Base-by-base conservation (phyloP, 441 rosid species). In the Erysimum pusillum region DNA sequence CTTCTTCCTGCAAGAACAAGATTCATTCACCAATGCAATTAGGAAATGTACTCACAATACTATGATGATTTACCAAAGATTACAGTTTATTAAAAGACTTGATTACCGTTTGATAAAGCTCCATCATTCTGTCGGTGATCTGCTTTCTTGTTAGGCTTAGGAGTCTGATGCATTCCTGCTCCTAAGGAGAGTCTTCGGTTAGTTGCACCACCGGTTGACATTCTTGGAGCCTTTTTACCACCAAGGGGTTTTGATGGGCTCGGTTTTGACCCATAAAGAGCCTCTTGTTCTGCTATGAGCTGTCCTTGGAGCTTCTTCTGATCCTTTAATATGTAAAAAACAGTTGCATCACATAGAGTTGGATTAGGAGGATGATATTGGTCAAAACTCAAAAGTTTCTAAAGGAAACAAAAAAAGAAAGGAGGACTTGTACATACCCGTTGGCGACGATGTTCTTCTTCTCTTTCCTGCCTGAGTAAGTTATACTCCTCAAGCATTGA, bases 401-500 rank as follows among this genome's bases (percentile, higher is more conserved):
- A 31, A 63, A 20, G 34, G 57, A 11, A 58, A 44, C 14, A 60
- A 4, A 59, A 22, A 64, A 36, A 36, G 49, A 67, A 66, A 46
- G 20, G 12, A 51, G 32, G 32, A 49, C n/a, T 45, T 69, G 41
- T 66, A 32, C 71, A 44, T 93, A 96, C 98, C 80, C 98, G 79
- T 71, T 89, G 89, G 72, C 98, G 83, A 79, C 98, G 91, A 51
- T 83, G 90, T 76, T 96, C 98, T 87, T 96, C 90, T 77, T 93
- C 98, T 84, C 91, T 96, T 85, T 92, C 98, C 62, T 96, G 86
- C 35, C 92, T 84, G 41, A 90, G 81, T 63, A 89, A 79, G 63
- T 75, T 89, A 72, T 96, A 92, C 61, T 96, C 94, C 77, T 96
- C 97, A 73, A 96, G 94, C 98, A 93, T 92, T 14, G 96, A 86